These are phyloP conservation scores for Kwoniella heveanensis DNA, from an alignment of 768 basidiomycete genomes.

Conservation along the genomic window DNA sequence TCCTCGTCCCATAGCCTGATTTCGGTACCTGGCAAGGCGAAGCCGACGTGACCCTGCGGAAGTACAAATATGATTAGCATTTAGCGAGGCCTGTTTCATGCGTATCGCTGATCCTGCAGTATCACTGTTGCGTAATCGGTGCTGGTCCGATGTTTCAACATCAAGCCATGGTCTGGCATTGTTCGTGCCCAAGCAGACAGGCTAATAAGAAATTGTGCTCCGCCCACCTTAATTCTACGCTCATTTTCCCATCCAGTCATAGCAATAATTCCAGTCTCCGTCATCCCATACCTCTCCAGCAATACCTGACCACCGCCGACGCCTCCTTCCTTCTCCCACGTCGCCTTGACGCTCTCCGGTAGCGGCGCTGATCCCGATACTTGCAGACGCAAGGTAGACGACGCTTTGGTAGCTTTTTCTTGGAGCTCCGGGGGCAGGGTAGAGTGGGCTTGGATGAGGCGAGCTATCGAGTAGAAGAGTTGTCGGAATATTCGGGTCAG, in stretches of 20 bases:
- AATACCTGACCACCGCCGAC: conserved; percentile 46
- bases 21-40: conserved; percentile 40
- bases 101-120: no score
- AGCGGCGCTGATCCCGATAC: conserved; percentile 51
- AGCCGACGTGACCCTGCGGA: conserved; percentile 47
- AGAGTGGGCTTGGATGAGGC: conserved; percentile 33
- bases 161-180: no score
- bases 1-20: conserved; percentile 42
- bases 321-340: conserved; percentile 36
- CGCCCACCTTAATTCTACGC: conserved; percentile 34
- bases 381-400: conserved; percentile 36
- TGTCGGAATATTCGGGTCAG: no score
- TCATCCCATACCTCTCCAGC: conserved; percentile 53
- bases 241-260: conserved; percentile 31
- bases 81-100: neutral
- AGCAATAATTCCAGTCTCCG: conserved; percentile 49
- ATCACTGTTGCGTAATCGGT: no score
- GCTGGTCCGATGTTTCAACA: no score
- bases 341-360: conserved; percentile 46
- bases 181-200: no score
- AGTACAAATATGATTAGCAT: neutral
- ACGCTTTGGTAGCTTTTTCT: conserved; percentile 34
- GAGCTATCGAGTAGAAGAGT: conserved; percentile 19
- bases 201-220: conserved; percentile 1
- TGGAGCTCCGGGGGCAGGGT: conserved; percentile 26